Evolutionary conservation across 208 protist species (phyloP).

Genomic region (Trypanosoma vivax): DNA sequence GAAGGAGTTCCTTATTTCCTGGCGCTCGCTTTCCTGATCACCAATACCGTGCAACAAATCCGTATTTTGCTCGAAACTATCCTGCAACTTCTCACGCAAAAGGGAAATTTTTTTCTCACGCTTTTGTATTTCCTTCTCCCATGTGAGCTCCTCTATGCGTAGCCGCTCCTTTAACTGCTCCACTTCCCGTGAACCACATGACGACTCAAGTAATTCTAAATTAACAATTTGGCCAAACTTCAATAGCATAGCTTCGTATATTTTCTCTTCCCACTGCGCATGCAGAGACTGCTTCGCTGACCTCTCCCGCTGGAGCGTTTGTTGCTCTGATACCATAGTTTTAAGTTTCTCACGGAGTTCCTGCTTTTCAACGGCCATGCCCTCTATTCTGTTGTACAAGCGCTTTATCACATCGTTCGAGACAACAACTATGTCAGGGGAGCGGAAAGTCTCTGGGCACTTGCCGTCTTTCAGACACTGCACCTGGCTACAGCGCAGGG

Average conservation of each 20-base stretch:
- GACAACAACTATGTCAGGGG: constrained; percentile 73
- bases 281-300: constrained; percentile 59
- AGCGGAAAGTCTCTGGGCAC: constrained; percentile 43
- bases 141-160: constrained; percentile 67
- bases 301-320: constrained; percentile 60
- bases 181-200: constrained; percentile 77
- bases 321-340: constrained; percentile 51
- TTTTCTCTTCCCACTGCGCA: constrained; percentile 76
- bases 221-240: constrained; percentile 93
- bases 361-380: constrained; percentile 73
- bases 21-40: constrained; percentile 68
- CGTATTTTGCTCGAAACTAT: constrained; percentile 72
- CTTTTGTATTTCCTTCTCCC: constrained; percentile 60
- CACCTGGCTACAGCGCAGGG: constrained; percentile 80
- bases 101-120: constrained; percentile 61
- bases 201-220: constrained; percentile 87
- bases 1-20: constrained; percentile 67
- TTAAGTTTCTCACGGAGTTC: constrained; percentile 39
- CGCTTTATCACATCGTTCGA: constrained; percentile 48
- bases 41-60: constrained; percentile 81
- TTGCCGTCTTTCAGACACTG: constrained; percentile 46
- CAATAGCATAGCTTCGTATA: constrained; percentile 92
- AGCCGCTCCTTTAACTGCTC: constrained; percentile 88
- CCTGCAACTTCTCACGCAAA: constrained; percentile 64
- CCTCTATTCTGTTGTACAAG: constrained; percentile 65